These are phyloP conservation scores for Penstemon davidsonii DNA, from an alignment of 257 asterid species.

Conservation along the genomic window DNA sequence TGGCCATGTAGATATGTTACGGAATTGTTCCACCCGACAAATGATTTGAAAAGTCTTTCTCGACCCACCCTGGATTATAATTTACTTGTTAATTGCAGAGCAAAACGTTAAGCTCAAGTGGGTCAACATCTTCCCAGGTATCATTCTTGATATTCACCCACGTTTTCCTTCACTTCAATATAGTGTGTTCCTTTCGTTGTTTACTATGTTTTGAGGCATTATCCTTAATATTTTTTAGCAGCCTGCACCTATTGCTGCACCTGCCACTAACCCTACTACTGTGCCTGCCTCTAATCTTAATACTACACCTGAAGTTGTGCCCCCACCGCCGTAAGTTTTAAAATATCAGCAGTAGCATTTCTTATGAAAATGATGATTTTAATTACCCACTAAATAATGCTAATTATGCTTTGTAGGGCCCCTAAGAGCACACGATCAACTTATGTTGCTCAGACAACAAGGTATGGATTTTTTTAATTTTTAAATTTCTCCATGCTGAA, in stretches of 20 bases:
- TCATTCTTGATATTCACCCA: constrained; percentile 10
- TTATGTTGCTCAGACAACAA: no score
- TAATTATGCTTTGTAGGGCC: constrained; percentile 40
- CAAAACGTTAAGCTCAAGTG: constrained; percentile 56
- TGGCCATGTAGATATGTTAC: neutral
- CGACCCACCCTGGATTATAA: constrained; percentile 4
- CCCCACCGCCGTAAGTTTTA: constrained; percentile 52
- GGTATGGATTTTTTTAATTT: neutral
- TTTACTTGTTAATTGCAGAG: constrained; percentile 44
- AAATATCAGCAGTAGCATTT: constrained; percentile 13
- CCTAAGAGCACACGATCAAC: constrained; percentile 42
- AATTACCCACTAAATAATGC: constrained; percentile 20
- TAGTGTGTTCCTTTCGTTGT: constrained; percentile 2
- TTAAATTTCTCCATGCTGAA: neutral
- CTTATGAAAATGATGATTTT: constrained; percentile 12
- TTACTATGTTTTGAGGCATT: constrained; percentile 23
- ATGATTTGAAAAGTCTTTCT: no score
- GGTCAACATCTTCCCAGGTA: constrained; percentile 71
- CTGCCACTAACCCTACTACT: constrained; percentile 42
- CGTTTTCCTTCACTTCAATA: neutral
- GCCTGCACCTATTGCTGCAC: constrained; percentile 54
- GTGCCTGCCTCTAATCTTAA: neutral
- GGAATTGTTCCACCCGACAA: no score
- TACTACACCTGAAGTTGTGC: constrained; percentile 42
- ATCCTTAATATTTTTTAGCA: constrained; percentile 32